A percentile compares a stretch with the other conserved stretches of the same genome.
These are phyloP conservation scores for Microstegium vimineum DNA, from an alignment of 176 grass and related monocot genomes.

Conservation along the genomic window DNA sequence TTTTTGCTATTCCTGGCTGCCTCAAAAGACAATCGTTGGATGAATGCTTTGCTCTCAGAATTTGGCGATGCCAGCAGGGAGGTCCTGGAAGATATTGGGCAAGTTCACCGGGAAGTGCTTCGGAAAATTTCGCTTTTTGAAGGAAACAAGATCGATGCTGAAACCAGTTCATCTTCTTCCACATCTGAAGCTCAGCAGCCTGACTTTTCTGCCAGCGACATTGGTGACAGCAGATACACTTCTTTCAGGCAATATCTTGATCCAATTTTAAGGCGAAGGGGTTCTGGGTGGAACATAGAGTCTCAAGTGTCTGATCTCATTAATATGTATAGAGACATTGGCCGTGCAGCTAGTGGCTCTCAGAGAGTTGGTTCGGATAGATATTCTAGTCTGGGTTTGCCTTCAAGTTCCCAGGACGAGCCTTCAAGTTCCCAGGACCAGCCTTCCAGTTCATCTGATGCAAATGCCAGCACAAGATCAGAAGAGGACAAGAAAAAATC, in stretches of 20 bases:
- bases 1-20: slow-evolving; percentile 92
- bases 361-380: slow-evolving; percentile 57
- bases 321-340: slow-evolving; percentile 90
- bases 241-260: slow-evolving; percentile 96
- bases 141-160: slow-evolving; percentile 59
- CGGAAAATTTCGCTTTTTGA: slow-evolving; percentile 74
- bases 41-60: slow-evolving; percentile 81
- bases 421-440: slow-evolving; percentile 56
- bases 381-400: slow-evolving; percentile 44
- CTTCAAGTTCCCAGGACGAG: slow-evolving; percentile 59
- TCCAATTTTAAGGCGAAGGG: slow-evolving; percentile 84
- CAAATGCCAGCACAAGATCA: slow-evolving; percentile 38
- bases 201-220: slow-evolving; percentile 42
- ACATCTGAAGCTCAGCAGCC: slow-evolving; percentile 45
- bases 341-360: slow-evolving; percentile 63
- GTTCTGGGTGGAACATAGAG: slow-evolving; percentile 80
- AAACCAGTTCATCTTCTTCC: slow-evolving; percentile 42
- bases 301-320: slow-evolving; percentile 94
- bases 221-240: slow-evolving; percentile 74
- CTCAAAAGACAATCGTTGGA: slow-evolving; percentile 96
- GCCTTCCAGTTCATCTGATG: slow-evolving; percentile 57
- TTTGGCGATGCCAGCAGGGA: slow-evolving; percentile 87
- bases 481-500: slow-evolving; percentile 74
- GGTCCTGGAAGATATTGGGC: slow-evolving; percentile 86
- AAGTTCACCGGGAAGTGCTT: slow-evolving; percentile 73